phyloP scores from a whole-genome alignment of 2,329 filamentous ascomycete genomes.

The Talaromyces sp. region DNA sequence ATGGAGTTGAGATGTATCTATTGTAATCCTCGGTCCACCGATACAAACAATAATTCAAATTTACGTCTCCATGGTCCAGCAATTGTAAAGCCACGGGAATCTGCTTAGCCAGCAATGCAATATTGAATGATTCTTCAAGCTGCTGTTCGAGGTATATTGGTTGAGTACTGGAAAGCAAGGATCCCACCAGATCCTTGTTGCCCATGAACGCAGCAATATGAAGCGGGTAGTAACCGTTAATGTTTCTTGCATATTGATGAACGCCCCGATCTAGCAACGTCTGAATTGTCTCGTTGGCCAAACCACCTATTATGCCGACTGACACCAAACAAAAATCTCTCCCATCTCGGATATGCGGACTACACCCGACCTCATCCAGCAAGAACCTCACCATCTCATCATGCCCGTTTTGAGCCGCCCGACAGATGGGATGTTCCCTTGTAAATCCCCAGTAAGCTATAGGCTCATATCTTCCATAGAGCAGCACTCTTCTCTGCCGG shows the following conservation, averaged over 20 bases:
- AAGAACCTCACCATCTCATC: slow-evolving; percentile 6
- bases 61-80: not conserved
- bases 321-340: slow-evolving; percentile 1
- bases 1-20: not conserved
- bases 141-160: not conserved
- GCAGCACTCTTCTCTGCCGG: too few species aligned
- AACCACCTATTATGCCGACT: not conserved
- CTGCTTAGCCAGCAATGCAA: not conserved
- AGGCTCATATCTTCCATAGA: too few species aligned
- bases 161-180: not conserved
- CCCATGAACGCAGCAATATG: slow-evolving; percentile 4
- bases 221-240: not conserved
- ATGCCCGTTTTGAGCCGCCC: not conserved
- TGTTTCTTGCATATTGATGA: not conserved
- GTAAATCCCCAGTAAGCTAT: too few species aligned
- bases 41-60: not conserved
- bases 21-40: not conserved
- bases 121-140: not conserved
- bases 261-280: not conserved
- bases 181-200: not conserved
- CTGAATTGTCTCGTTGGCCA: not conserved
- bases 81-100: not conserved
- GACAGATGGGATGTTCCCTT: not conserved
- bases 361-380: not conserved
- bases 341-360: slow-evolving; percentile 7